Evolutionary conservation across 306 rosid genomes (phyloP), one percentile per base, ranked within the genome.

Genomic region (Quercus dentata): DNA sequence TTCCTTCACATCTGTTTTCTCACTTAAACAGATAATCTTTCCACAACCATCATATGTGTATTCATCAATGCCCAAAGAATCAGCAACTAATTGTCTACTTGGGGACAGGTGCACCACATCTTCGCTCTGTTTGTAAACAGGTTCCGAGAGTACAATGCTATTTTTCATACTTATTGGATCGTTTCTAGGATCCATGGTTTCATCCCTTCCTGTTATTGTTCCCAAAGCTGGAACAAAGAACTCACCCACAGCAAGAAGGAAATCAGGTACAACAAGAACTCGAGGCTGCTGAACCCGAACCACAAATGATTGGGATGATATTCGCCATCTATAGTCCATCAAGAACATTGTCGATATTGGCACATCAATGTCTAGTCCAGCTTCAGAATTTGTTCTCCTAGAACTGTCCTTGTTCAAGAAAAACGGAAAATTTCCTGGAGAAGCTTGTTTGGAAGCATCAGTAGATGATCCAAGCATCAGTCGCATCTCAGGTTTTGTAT

Each of bases 261-360:
- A 95, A 87, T 95, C 99, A n/a, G 98, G 97, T 74, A 93, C 98
- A 69, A 93, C 94, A 79, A 95, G 97, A 81, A 93, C 94, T 44
- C 99, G 90, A 56, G 99, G 99, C 81, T 95, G 99, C 84, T 95
- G 99, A 81, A 91, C 80, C 78, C 98, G 92, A 69, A 95, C 82
- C 81, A 95, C 99, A 83, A 90, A 84, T 79, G 97, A 91, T 56
- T 88, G 93, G 23, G 99, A 90, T 25, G 90, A 90, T 76, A 27
- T 72, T 56, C 99, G 87, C 92, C 96, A 95, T 86, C 99, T 90
- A 78, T 82, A 93, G 85, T 95, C 99, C 96, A 93, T 89, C 83
- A 95, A 84, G 83, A 95, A 89, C 97, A 93, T 95, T 73, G 97
- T 95, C 28, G 94, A 87, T 85, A 86, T 76, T 69, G 98, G 93